Percentiles rank a stretch among this genome's conserved stretches.
Conservation (phyloP, 2,329 filamentous ascomycete genomes). For the Amauroascus niger region DNA sequence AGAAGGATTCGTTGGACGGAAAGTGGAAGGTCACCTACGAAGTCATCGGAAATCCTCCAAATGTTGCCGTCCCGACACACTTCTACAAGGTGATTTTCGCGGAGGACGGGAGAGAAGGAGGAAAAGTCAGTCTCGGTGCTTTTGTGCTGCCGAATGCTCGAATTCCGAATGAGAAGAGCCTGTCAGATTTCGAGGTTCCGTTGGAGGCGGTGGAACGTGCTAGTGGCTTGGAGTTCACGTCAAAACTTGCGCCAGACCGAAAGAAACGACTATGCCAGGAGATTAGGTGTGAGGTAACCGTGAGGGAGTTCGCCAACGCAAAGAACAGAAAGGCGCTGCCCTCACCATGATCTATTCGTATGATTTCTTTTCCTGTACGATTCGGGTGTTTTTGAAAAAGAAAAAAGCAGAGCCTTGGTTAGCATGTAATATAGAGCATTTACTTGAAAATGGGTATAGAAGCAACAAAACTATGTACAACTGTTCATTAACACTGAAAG, state of each 20-base stretch:
- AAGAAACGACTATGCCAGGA: slow-evolving; percentile 77
- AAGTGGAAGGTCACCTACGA: slow-evolving; percentile 97
- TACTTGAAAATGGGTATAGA: not conserved
- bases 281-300: slow-evolving; percentile 68
- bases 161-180: slow-evolving; percentile 77
- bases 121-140: slow-evolving; percentile 78
- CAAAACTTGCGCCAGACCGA: slow-evolving; percentile 62
- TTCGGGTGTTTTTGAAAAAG: too few relatives aligned
- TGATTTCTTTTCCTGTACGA: not conserved
- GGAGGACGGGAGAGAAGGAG: slow-evolving; percentile 61
- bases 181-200: slow-evolving; percentile 89
- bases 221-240: slow-evolving; percentile 81
- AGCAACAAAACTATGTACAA: not conserved
- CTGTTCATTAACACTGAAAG: slow-evolving; percentile 61
- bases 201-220: slow-evolving; percentile 86
- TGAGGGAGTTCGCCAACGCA: slow-evolving; percentile 60
- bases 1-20: slow-evolving; percentile 66
- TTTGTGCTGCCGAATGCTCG: slow-evolving; percentile 89
- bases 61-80: slow-evolving; percentile 91
- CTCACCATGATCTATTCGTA: slow-evolving; percentile 1
- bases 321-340: slow-evolving; percentile 43
- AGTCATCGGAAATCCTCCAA: slow-evolving; percentile 86
- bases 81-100: slow-evolving; percentile 99
- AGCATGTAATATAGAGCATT: not conserved
- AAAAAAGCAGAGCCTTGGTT: not conserved